Evolutionary conservation across 805 yeast genomes (phyloP), one percentile per base, ranked within the genome.

Genomic region (Scheffersomyces coipomensis): DNA sequence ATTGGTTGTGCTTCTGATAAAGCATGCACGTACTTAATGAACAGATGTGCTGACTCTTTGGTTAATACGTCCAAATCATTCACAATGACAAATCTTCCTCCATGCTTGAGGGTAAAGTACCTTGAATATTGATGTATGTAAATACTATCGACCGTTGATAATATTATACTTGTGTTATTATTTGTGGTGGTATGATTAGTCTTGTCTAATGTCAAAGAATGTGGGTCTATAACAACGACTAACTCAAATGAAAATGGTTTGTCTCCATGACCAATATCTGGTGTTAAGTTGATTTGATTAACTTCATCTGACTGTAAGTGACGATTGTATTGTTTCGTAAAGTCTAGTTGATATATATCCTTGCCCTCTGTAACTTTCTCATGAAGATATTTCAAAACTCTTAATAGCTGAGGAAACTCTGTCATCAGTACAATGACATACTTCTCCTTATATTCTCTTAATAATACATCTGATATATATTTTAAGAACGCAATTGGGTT

Each of bases 121-220:
- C 74, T 51, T 9, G 71, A 45, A 23, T 45, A 22, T 40, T 71
- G 68, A 43, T 74, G 77, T 3, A 57, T 43, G 13, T 43, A 47
- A 9, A 63, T 51, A 30, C 49, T 49, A 10, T 35, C 33, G 3
- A 52, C 43, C 2, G 58, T 38, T 19, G 60, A 42, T 34, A n/a
- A n/a, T n/a, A n/a, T n/a, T n/a, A n/a, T n/a, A n/a, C n/a, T n/a
- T n/a, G n/a, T n/a, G n/a, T n/a, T n/a, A n/a, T n/a, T n/a, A n/a
- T n/a, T n/a, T n/a, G n/a, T n/a, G n/a, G n/a, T n/a, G n/a, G n/a
- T n/a, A n/a, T 44, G 10, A n/a, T 13, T n/a, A 25, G 6, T 25
- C n/a, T n/a, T 48, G 36, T 52, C 53, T n/a, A 34, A 39, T 13
- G 33, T 52, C 29, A 47, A 37, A 39, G 17, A 18, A 5, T 34